Evolutionary conservation across 257 asterid genomes (phyloP).

Genomic region (Anisodus tanguticus): DNA sequence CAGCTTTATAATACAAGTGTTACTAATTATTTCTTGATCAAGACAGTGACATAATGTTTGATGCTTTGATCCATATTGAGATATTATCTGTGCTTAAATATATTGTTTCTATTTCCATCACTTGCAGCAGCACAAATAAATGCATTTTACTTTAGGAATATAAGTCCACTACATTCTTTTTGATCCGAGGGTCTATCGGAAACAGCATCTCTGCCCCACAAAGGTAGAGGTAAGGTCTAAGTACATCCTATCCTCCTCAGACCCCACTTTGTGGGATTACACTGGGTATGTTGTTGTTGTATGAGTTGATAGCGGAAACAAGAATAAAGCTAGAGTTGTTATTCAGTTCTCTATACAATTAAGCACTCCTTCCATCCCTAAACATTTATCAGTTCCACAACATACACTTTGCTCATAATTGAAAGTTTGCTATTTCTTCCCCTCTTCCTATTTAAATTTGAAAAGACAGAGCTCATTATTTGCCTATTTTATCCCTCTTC

Average conservation of each 20-base stretch:
- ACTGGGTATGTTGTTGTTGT: background rate
- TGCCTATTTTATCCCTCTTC: background rate
- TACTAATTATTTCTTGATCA: background rate
- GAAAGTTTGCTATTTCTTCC: background rate
- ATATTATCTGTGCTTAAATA: background rate
- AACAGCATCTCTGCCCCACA: too few relatives aligned
- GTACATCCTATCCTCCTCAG: too few relatives aligned
- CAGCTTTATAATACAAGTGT: background rate
- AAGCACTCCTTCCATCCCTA: background rate
- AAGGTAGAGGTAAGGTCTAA: too few relatives aligned
- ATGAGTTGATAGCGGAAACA: background rate
- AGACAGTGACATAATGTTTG: background rate
- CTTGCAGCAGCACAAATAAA: background rate
- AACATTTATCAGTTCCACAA: background rate
- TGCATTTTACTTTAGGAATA: background rate
- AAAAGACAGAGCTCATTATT: background rate
- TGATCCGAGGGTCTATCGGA: too few relatives aligned
- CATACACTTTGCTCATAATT: background rate
- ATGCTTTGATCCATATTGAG: background rate
- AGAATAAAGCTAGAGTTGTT: slow-evolving; percentile 6
- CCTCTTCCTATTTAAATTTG: background rate
- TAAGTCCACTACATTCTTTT: background rate
- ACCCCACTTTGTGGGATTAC: too few relatives aligned
- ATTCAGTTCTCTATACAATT: slow-evolving; percentile 5
- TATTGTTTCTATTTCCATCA: slow-evolving; percentile 18